A percentile compares a stretch with the other conserved stretches of the same genome.
phyloP scores from a whole-genome alignment of 176 grass and related monocot species.

The Carex kokanica region DNA sequence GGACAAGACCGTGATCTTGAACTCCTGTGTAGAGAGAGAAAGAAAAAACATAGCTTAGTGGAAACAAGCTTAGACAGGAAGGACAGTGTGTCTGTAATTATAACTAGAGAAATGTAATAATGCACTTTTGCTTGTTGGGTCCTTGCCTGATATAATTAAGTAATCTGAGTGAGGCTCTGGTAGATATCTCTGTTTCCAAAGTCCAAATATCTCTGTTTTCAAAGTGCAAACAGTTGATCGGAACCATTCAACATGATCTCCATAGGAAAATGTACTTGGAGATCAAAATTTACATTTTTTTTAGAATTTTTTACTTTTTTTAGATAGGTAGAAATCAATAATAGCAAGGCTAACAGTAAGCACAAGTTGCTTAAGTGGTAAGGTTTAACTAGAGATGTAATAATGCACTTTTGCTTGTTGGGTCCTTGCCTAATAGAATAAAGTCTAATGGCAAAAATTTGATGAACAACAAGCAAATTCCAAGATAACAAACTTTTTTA shows the following conservation, averaged over 20 bases:
- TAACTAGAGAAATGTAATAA: not conserved
- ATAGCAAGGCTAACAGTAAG: not conserved
- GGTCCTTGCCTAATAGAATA: not conserved
- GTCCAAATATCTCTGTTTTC: no score
- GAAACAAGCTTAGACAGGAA: not conserved
- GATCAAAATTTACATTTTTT: no score
- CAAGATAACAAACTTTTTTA: not conserved
- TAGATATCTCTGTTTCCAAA: no score
- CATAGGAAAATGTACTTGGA: no score
- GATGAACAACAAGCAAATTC: not conserved
- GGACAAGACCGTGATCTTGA: conserved; percentile 87
- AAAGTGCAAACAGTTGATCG: no score
- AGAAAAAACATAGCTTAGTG: not conserved
- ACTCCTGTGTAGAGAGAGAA: conserved; percentile 37
- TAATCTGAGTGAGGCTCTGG: no score
- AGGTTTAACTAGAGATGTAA: not conserved
- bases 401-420: not conserved
- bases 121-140: no score
- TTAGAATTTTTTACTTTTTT: no score
- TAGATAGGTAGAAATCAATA: no score
- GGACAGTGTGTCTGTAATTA: not conserved
- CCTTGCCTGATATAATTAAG: no score
- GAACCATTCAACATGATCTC: no score
- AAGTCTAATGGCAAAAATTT: not conserved
- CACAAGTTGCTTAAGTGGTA: not conserved